A percentile compares a stretch with the other conserved stretches of the same genome.
phyloP scores from a whole-genome alignment of 768 basidiomycete species.

The Trametes meyenii region DNA sequence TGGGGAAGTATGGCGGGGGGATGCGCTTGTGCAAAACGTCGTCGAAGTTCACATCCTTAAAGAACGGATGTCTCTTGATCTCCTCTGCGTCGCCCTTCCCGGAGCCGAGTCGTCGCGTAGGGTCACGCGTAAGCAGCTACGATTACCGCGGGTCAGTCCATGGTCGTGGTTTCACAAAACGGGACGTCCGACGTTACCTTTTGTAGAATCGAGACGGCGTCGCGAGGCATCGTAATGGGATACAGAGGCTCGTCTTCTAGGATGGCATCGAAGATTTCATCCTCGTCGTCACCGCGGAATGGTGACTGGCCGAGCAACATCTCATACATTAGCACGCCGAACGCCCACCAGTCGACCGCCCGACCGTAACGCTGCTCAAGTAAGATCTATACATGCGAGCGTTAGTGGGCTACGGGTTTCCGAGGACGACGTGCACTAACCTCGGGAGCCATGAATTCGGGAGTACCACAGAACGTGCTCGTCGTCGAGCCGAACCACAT shows the following conservation, averaged over 20 bases:
- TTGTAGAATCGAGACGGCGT: constrained; percentile 93
- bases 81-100: constrained; percentile 93
- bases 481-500: constrained; percentile 98
- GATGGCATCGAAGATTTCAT: constrained; percentile 99
- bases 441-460: constrained; percentile 99
- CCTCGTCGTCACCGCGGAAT: constrained; percentile 98
- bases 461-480: constrained; percentile 98
- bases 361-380: constrained; percentile 99
- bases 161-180: neutral
- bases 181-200: constrained; percentile 56
- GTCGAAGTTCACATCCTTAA: constrained; percentile 97
- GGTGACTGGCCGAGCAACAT: constrained; percentile 99
- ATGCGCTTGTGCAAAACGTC: constrained; percentile 98
- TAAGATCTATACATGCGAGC: constrained; percentile 65
- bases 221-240: constrained; percentile 98
- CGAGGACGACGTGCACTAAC: constrained; percentile 42
- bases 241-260: constrained; percentile 97
- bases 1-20: constrained; percentile 96
- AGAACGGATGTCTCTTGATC: constrained; percentile 97
- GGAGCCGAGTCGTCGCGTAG: constrained; percentile 86
- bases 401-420: too few species aligned
- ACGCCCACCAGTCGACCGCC: constrained; percentile 99
- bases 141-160: neutral
- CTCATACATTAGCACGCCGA: constrained; percentile 97
- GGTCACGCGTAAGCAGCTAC: constrained; percentile 92